phyloP scores from a whole-genome alignment of 2,329 filamentous ascomycete genomes.

The Diaporthe citrichinensis region DNA sequence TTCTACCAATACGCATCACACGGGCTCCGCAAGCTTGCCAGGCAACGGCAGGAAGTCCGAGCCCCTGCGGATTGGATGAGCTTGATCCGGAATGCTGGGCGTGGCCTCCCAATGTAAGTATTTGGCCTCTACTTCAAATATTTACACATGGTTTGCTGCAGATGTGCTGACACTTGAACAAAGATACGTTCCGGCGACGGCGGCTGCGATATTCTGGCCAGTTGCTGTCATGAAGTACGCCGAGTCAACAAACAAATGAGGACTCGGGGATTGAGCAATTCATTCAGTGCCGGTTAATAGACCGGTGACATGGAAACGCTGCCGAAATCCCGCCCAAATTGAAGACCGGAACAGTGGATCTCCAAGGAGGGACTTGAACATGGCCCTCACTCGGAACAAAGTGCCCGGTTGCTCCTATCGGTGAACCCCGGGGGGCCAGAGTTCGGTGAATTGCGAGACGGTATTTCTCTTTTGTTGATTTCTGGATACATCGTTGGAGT shows the following conservation, averaged over 20 bases:
- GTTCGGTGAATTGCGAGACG: neutral
- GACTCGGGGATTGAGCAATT: neutral
- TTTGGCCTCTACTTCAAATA: neutral
- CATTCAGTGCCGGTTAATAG: neutral
- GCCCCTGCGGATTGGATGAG: slow-evolving; percentile 23
- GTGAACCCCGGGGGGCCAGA: too few species aligned
- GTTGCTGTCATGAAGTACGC: slow-evolving; percentile 25
- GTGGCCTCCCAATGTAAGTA: slow-evolving; percentile 25
- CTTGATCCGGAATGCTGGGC: slow-evolving; percentile 8
- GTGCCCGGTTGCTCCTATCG: neutral
- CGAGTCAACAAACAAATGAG: slow-evolving; percentile 24
- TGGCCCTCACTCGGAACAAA: too few species aligned
- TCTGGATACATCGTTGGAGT: neutral
- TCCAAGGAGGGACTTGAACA: neutral
- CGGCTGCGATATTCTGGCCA: slow-evolving; percentile 30
- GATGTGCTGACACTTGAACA: neutral
- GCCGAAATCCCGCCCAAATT: neutral
- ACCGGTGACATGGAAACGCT: too few species aligned
- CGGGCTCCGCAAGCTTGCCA: slow-evolving; percentile 19
- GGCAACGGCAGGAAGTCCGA: slow-evolving; percentile 12
- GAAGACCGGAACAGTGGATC: too few species aligned
- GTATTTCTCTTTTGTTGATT: neutral
- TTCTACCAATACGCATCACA: slow-evolving; percentile 30
- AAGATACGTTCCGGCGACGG: slow-evolving; percentile 26
- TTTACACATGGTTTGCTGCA: neutral